Evolutionary conservation across 192 early-diverging fungal genomes (phyloP), one percentile per base, ranked within the genome.

Genomic region (Backusella tuberculispora): DNA sequence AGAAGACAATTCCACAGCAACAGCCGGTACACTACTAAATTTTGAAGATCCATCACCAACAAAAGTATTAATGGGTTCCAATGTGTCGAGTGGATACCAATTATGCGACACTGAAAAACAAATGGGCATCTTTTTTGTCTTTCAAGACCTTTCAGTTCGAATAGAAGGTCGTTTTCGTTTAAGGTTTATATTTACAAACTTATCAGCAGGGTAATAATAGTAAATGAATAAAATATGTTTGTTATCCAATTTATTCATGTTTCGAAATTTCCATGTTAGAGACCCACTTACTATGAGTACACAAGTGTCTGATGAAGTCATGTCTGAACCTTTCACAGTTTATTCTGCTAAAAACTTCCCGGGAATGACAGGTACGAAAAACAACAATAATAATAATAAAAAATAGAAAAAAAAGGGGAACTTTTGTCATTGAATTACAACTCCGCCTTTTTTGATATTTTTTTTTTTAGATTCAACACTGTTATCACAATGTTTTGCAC

Each of bases 121-220:
- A 46, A 19, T 40, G n/a, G 76, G 76, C 45, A 86, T 92, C 29
- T 94, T 90, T 63, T 94, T 94, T 70, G 83, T 94, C 42, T 94
- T 94, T 78, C 92, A 91, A 69, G 92, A 94, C 72, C 77, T 94
- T 45, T 92, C 90, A 13, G 90, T 94, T 24, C 81, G 92, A 48
- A 90, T 90, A 8, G 92, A 94, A 83, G 92, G 92, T 8, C 80
- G 71, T 42, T 94, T 90, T 76, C 84, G 85, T 7, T 79, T 94
- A 26, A 88, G 86, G 76, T 94, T 92, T 83, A 85, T 86, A 47
- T 90, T 93, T 72, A 84, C 86, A 2, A 76, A 89, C 29, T 81
- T 90, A 9, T 84, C 88, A 4, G 85, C 81, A 44, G 76, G 72
- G 76, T 78, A 72, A 24, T 34, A 40, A 56, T 37, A 56, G 48